These are phyloP conservation scores for Xylaria sp. DNA, from an alignment of 2,329 filamentous ascomycete species.

Conservation along the genomic window DNA sequence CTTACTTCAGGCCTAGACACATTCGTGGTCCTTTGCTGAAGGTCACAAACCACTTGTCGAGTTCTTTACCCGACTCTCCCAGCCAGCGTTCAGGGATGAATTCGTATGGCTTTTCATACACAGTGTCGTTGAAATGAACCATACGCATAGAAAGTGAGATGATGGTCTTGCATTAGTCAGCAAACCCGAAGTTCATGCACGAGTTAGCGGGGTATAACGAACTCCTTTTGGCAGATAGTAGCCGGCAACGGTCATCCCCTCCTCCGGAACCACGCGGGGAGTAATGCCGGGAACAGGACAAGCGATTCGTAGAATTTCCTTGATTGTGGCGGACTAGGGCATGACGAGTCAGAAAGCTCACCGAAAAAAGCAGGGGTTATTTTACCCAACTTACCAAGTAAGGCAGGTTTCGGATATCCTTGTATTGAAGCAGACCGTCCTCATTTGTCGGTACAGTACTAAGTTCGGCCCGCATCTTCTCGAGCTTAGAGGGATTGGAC, in stretches of 20 bases:
- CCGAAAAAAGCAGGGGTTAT: not conserved
- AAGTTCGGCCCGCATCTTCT: slow-evolving; percentile 26
- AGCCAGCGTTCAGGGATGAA: slow-evolving; percentile 38
- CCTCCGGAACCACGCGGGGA: slow-evolving; percentile 28
- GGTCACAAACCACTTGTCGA: slow-evolving; percentile 36
- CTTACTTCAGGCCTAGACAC: slow-evolving; percentile 36
- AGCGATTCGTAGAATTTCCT: slow-evolving; percentile 29
- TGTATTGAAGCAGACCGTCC: slow-evolving; percentile 30
- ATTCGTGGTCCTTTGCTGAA: slow-evolving; percentile 33
- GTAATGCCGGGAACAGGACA: slow-evolving; percentile 34
- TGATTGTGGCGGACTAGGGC: slow-evolving; percentile 24
- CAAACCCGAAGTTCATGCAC: not conserved
- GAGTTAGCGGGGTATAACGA: not conserved
- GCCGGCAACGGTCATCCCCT: slow-evolving; percentile 23
- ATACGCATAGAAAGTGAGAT: slow-evolving; percentile 32
- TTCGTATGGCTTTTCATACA: slow-evolving; percentile 27
- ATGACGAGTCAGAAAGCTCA: not conserved
- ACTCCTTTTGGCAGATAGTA: slow-evolving; percentile 27
- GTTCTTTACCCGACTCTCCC: slow-evolving; percentile 22
- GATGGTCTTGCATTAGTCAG: slow-evolving; percentile 27
- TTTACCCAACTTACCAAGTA: slow-evolving; percentile 27
- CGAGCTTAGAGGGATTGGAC: slow-evolving; percentile 28
- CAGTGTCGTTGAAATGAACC: slow-evolving; percentile 25
- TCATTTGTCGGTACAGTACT: slow-evolving; percentile 21
- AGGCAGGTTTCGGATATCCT: slow-evolving; percentile 26